Base-by-base conservation (phyloP, 225 moss, liverwort and hornwort genomes). In the Lunularia cruciata region DNA sequence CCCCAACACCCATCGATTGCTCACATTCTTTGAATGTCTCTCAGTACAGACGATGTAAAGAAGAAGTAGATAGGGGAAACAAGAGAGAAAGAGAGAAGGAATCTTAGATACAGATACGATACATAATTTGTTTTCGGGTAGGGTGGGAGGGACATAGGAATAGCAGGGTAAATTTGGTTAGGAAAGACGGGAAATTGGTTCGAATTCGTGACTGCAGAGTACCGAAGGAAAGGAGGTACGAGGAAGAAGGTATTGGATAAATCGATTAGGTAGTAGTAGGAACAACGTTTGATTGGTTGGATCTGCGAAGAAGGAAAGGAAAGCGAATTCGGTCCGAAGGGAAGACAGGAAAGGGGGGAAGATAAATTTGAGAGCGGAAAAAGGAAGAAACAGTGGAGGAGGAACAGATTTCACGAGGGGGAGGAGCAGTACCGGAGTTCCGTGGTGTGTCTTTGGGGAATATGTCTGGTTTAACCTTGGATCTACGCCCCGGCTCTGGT, bases 401-500 rank as follows among this genome's bases (percentile, higher is more conserved):
- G 51, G 49, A 11, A 51, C 32, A 20, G 54, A 53, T 54, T 68
- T 18, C 54, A 68, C 36, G 68, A 68, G 68, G 37, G 2, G 48
- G 3, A 35, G 66, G 66, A 67, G 49, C 19, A 28, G 40, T 23
- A 56, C 53, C 26, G 39, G 54, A 55, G 68, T 28, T 54, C 10
- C 55, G 32, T 2, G 39, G 68, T 47, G 68, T 54, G 37, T 67
- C 57, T 60, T 62, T 58, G 69, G 49, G 58, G 72, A 58, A 59
- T 43, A 83, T 83, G 82, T 61, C 82, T 43, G 75, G 75, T 43
- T 59, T 82, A 5, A 78, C 82, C 33, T 72, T 83, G 68, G 82
- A 83, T 78, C 69, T 83, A 67, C 78, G 82, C 63, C 82, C 82
- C 14, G 82, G 82, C 40, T 83, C 82, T 28, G 78, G 82, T 58